A percentile compares a stretch with the other conserved stretches of the same genome.
These are phyloP conservation scores for Solanum arcanum DNA, from an alignment of 257 asterid species.

Conservation along the genomic window DNA sequence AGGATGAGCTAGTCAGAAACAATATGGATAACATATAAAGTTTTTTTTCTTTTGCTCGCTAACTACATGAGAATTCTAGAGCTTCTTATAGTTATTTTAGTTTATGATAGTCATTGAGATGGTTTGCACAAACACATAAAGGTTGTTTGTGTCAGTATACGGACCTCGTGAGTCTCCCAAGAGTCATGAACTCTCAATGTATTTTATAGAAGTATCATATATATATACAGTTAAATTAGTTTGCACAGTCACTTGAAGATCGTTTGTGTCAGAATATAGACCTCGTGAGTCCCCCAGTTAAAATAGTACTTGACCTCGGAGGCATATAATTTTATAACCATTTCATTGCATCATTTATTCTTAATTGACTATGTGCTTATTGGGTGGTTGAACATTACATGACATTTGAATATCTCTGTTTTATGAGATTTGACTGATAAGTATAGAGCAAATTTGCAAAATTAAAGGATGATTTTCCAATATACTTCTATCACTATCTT, in stretches of 20 bases:
- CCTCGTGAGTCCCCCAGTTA: not conserved
- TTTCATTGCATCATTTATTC: not conserved
- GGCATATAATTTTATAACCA: not conserved
- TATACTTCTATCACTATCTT: too few relatives aligned
- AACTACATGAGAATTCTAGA: not conserved
- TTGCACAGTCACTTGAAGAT: not conserved
- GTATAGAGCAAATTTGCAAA: not conserved
- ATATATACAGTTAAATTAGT: too few relatives aligned
- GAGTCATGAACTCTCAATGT: too few relatives aligned
- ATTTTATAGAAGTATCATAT: too few relatives aligned
- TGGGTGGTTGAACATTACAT: not conserved
- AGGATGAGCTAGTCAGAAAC: not conserved
- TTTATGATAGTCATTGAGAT: not conserved
- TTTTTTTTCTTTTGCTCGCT: not conserved
- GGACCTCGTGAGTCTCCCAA: too few relatives aligned
- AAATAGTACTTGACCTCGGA: not conserved
- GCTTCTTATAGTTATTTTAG: not conserved
- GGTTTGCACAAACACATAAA: not conserved
- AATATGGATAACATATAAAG: not conserved
- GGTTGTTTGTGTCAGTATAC: too few relatives aligned
- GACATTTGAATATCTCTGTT: not conserved
- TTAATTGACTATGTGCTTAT: not conserved
- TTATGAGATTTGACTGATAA: not conserved
- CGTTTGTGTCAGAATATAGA: not conserved
- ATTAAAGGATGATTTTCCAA: too few relatives aligned